Base-by-base conservation (phyloP, 257 asterid genomes). In the Solanum arcanum region DNA sequence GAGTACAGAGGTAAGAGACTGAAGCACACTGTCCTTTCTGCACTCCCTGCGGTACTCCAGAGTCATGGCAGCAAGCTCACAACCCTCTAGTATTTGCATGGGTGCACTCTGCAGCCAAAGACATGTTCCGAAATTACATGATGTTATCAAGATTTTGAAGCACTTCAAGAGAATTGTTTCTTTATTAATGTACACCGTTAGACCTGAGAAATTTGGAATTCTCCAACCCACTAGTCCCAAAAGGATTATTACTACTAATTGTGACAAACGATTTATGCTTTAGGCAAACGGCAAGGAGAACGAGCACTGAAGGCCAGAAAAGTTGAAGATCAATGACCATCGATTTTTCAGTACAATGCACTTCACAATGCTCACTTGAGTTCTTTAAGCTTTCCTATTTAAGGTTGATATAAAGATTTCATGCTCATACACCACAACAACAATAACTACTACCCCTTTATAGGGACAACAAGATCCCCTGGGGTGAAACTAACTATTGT, bases 1-100 rank as follows among this genome's bases (percentile, higher is more conserved):
- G 70, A 91, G 83, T 62, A 97, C 92, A 27, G 98, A 93, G 33
- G 98, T 92, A 44, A 96, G 98, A 88, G 99, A 97, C 91, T 97
- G 95, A 90, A 97, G 92, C 86, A 95, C 94, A 37, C 98, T 94
- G 98, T 97, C 99, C 94, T 93, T 97, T 93, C 91, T 92, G 91
- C 99, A 97, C 89, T 97, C 99, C 94, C 99, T 95, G 86, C 98
- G 89, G 87, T 96, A 97, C 90, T 97, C 99, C 42, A 97, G 87
- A 21, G 97, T 96, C 96, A 96, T 89, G 41, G 96, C 93, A 41
- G 93, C 93, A 18, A 97, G 95, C 93, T 97, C 99, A 10, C 95
- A 97, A 72, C 93, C 93, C 93, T 96, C 99, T 92, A 97, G 59
- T 69, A 97, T 87, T 20, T 94, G 91, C 25, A 89, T 86, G 25